These are phyloP conservation scores for Neofusicoccum kwambonambiense DNA, from an alignment of 2,329 filamentous ascomycete genomes.

Conservation along the genomic window DNA sequence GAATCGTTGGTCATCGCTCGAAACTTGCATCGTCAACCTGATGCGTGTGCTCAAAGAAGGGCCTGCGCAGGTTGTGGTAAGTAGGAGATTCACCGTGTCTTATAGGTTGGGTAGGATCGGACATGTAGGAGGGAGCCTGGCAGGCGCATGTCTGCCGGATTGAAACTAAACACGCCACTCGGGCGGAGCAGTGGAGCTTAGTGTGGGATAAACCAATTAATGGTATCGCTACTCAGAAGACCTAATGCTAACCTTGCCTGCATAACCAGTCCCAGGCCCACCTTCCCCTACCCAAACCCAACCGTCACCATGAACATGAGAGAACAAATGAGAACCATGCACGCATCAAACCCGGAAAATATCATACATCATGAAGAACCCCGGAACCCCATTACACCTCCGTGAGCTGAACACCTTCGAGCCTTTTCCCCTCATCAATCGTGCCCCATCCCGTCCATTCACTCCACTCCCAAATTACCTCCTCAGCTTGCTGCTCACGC, in stretches of 20 bases:
- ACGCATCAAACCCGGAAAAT: not conserved
- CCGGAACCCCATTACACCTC: not conserved
- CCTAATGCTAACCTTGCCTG: not conserved
- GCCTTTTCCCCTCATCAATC: too few species aligned
- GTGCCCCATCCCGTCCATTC: not conserved
- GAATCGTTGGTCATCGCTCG: too few species aligned
- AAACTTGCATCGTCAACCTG: too few species aligned
- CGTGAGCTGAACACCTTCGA: too few species aligned
- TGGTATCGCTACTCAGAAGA: not conserved
- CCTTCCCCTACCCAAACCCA: not conserved
- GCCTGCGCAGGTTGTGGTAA: too few species aligned
- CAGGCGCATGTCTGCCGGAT: too few species aligned
- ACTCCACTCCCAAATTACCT: not conserved
- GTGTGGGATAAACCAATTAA: not conserved
- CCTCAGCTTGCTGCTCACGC: not conserved
- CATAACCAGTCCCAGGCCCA: not conserved
- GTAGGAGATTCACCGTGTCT: too few species aligned
- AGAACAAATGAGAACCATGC: not conserved
- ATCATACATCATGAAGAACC: slow-evolving; percentile 10
- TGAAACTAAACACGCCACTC: too few species aligned
- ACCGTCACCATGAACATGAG: not conserved
- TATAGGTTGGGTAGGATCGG: too few species aligned
- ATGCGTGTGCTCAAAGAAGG: too few species aligned
- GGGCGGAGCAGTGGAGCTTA: not conserved
- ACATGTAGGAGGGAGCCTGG: too few species aligned